Percentiles rank a stretch among this genome's conserved stretches.
These are phyloP conservation scores for Oryza glaberrima DNA, from an alignment of 176 grass and related monocot species.

Conservation along the genomic window DNA sequence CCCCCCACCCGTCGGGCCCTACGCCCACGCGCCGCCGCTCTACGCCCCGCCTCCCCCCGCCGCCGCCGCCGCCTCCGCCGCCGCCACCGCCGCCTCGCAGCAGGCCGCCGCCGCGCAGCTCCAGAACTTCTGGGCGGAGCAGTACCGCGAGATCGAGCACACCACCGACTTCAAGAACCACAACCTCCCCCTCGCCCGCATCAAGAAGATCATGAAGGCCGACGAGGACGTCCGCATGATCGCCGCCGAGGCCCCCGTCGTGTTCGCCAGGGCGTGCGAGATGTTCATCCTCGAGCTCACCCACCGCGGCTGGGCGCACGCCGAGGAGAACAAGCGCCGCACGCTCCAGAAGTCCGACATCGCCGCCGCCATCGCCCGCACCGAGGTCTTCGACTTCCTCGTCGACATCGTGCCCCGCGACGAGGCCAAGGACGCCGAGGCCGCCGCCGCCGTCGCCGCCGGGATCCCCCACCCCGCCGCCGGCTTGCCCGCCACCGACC, in stretches of 20 bases:
- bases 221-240: conserved; percentile 98
- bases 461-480: conserved; percentile 50
- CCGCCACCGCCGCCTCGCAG: conserved; percentile 31
- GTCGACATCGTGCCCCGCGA: conserved; percentile 90
- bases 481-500: conserved; percentile 45
- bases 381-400: conserved; percentile 97
- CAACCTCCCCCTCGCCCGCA: conserved; percentile 91
- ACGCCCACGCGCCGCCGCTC: conserved; percentile 44
- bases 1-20: background rate
- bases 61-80: conserved; percentile 38
- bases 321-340: conserved; percentile 97
- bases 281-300: conserved; percentile 98
- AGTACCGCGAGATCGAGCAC: conserved; percentile 88
- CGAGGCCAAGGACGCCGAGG: conserved; percentile 81
- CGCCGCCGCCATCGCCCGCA: conserved; percentile 86
- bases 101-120: conserved; percentile 53
- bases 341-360: conserved; percentile 98
- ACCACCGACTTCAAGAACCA: conserved; percentile 89
- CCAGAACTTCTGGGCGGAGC: conserved; percentile 86
- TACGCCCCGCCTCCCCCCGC: conserved; percentile 42
- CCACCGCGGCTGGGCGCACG: conserved; percentile 86
- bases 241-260: conserved; percentile 93
- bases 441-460: conserved; percentile 39
- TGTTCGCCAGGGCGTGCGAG: conserved; percentile 92
- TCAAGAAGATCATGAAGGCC: conserved; percentile 99